A percentile compares a stretch with the other conserved stretches of the same genome.
Conservation (phyloP, 2,329 filamentous ascomycete genomes). For the Phaeosphaeria sp. region DNA sequence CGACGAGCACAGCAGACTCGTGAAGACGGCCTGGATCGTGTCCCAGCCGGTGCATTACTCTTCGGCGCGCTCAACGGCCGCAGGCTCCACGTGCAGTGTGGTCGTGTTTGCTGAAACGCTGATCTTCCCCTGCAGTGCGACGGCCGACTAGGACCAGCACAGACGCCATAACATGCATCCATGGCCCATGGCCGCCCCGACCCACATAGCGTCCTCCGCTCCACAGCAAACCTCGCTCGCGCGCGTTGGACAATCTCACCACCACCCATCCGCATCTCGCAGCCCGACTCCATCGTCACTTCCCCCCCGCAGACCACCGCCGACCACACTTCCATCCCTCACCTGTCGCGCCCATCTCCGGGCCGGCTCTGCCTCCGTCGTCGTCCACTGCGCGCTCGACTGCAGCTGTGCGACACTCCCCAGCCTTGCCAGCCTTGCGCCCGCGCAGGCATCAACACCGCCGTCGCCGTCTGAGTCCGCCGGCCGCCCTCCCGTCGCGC, state of each 20-base stretch:
- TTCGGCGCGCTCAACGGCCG: background rate
- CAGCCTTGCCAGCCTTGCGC: constrained; percentile 30
- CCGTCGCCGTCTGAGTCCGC: constrained; percentile 22
- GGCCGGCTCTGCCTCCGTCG: constrained; percentile 18
- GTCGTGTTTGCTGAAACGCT: background rate
- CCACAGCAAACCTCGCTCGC: background rate
- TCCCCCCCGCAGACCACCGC: background rate
- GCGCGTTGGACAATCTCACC: background rate
- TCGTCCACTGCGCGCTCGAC: background rate
- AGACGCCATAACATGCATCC: background rate
- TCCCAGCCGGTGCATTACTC: background rate
- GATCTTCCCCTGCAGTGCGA: background rate
- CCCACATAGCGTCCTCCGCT: background rate
- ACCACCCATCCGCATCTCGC: background rate
- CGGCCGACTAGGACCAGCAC: background rate
- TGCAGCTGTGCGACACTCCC: constrained; percentile 21
- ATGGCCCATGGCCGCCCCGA: background rate
- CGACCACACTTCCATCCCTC: constrained; percentile 18
- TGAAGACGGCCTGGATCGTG: background rate
- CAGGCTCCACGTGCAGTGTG: background rate
- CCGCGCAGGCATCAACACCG: constrained; percentile 14
- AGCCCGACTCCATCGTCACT: constrained; percentile 7
- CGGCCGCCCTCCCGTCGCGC: constrained; percentile 12
- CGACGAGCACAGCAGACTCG: background rate
- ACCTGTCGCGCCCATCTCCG: constrained; percentile 31